Conservation (phyloP, 2,329 filamentous ascomycete genomes). For the Microcyclospora tardicrescens region DNA sequence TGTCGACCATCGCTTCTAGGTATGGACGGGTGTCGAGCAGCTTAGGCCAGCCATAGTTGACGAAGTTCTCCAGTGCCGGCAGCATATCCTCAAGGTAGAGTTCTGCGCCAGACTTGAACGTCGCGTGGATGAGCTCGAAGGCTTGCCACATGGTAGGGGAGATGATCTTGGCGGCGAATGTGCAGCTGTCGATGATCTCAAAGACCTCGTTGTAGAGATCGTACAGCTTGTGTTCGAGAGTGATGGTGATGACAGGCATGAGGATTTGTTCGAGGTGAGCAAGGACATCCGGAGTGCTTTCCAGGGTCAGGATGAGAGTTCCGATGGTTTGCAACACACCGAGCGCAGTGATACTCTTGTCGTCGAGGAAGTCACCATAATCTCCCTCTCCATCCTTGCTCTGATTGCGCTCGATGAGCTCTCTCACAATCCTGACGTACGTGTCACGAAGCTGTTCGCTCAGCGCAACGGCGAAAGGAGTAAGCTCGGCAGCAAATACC, state of each 20-base stretch:
- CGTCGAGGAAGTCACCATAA: slow-evolving; percentile 85
- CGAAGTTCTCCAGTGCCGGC: slow-evolving; percentile 92
- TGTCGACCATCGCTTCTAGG: slow-evolving; percentile 75
- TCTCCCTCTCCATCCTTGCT: slow-evolving; percentile 63
- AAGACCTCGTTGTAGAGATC: slow-evolving; percentile 97
- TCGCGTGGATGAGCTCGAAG: slow-evolving; percentile 90
- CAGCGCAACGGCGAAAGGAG: slow-evolving; percentile 88
- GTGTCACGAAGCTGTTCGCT: slow-evolving; percentile 94
- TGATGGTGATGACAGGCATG: slow-evolving; percentile 94
- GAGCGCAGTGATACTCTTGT: slow-evolving; percentile 95
- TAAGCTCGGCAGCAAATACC: slow-evolving; percentile 92
- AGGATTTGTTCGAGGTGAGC: slow-evolving; percentile 88
- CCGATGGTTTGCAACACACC: slow-evolving; percentile 96
- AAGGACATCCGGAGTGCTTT: slow-evolving; percentile 92
- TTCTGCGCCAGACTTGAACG: slow-evolving; percentile 94
- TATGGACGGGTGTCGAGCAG: slow-evolving; percentile 76
- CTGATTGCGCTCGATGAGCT: slow-evolving; percentile 78
- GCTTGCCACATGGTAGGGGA: slow-evolving; percentile 97
- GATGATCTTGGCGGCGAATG: slow-evolving; percentile 90
- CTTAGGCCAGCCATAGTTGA: slow-evolving; percentile 75
- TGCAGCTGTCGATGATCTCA: slow-evolving; percentile 98
- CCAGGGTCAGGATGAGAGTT: slow-evolving; percentile 87
- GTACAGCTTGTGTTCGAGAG: slow-evolving; percentile 94
- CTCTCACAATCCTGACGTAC: slow-evolving; percentile 83
- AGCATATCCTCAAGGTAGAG: slow-evolving; percentile 98